Conservation (phyloP, 78 protist species). For the Dictyostelium discoideum region dicty_2.7 NC_007088.5:7109501-7110000, state of each 20-base stretch:
- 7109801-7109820: background rate
- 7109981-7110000: background rate
- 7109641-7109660: background rate
- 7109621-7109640: background rate
- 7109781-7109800: background rate
- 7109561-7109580: background rate
- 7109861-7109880: background rate
- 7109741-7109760: background rate
- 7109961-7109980: background rate
- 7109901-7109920: background rate
- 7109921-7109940: background rate
- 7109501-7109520: background rate
- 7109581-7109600: background rate
- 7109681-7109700: background rate
- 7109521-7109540: background rate
- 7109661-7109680: background rate
- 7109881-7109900: background rate
- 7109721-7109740: background rate
- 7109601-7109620: background rate
- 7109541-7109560: background rate
- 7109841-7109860: background rate
- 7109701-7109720: background rate
- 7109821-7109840: background rate
- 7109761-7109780: background rate
- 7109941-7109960: background rate